Conservation (phyloP, 371 early-diverging fungal genomes). For the Capillidium heterosporum region DNA sequence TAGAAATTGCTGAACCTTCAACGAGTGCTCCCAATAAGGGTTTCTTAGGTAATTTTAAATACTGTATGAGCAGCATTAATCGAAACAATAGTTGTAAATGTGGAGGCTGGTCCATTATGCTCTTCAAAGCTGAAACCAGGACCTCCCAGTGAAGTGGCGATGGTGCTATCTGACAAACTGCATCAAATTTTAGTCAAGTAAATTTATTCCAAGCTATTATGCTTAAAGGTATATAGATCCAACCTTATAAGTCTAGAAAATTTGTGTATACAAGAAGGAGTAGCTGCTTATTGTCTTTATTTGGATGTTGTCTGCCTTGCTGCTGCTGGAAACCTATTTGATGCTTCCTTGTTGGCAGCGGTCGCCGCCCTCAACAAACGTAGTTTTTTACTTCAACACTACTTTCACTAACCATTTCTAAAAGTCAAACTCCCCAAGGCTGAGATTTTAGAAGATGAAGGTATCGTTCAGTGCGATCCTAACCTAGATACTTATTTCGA, state of each 20-base stretch:
- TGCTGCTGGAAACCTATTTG: conserved; percentile 79
- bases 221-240: conserved; percentile 13
- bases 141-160: conserved; percentile 72
- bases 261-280: conserved; percentile 65
- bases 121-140: conserved; percentile 68
- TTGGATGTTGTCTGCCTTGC: conserved; percentile 79
- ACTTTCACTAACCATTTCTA: background rate
- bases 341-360: conserved; percentile 68
- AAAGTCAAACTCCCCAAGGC: conserved; percentile 46
- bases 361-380: conserved; percentile 47
- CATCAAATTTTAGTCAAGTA: conserved; percentile 42
- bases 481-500: conserved; percentile 20
- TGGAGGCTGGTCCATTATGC: conserved; percentile 77
- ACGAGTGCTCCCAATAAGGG: conserved; percentile 48
- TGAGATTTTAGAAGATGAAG: conserved; percentile 28
- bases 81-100: conserved; percentile 50
- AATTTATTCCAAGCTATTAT: background rate
- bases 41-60: conserved; percentile 37
- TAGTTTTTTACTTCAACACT: conserved; percentile 15
- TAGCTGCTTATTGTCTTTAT: conserved; percentile 78
- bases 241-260: conserved; percentile 41
- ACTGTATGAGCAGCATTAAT: background rate
- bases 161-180: conserved; percentile 62
- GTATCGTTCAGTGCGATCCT: conserved; percentile 34
- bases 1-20: conserved; percentile 77